These are phyloP conservation scores for Malus hybrid DNA, from an alignment of 331 rosid genomes.

Conservation along the genomic window DNA sequence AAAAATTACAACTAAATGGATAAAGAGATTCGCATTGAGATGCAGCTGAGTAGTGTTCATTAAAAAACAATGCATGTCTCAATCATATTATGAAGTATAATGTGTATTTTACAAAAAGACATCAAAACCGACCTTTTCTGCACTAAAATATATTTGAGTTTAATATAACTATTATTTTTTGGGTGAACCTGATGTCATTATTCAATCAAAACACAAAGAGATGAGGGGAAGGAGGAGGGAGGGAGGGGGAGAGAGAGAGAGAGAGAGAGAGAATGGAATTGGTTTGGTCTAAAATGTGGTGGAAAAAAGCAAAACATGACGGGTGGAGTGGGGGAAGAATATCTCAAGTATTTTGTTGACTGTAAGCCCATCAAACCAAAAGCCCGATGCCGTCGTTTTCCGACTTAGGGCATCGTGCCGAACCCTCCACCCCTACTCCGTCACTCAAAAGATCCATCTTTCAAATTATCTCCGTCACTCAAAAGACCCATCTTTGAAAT, in stretches of 20 bases:
- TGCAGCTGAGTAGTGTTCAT: neutral
- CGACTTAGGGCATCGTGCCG: neutral
- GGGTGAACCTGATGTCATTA: neutral
- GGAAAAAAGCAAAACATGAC: neutral
- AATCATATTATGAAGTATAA: neutral
- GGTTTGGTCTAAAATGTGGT: neutral
- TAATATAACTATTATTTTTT: neutral
- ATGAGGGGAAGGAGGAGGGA: neutral
- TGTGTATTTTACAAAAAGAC: neutral
- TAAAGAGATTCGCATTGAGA: neutral
- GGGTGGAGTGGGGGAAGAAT: neutral
- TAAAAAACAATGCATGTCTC: neutral
- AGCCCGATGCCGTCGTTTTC: constrained; percentile 11
- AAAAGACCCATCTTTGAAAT: neutral
- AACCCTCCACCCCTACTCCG: neutral
- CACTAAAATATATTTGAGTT: neutral
- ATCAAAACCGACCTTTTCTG: neutral
- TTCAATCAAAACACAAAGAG: neutral
- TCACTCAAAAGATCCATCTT: neutral
- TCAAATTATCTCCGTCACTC: neutral
- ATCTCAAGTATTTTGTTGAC: constrained; percentile 9
- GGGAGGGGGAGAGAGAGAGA: neutral
- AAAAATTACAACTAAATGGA: neutral
- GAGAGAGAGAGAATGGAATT: neutral
- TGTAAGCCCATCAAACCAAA: neutral